These are phyloP conservation scores for Tephrocybe sp. DNA, from an alignment of 768 basidiomycete species.

Conservation along the genomic window DNA sequence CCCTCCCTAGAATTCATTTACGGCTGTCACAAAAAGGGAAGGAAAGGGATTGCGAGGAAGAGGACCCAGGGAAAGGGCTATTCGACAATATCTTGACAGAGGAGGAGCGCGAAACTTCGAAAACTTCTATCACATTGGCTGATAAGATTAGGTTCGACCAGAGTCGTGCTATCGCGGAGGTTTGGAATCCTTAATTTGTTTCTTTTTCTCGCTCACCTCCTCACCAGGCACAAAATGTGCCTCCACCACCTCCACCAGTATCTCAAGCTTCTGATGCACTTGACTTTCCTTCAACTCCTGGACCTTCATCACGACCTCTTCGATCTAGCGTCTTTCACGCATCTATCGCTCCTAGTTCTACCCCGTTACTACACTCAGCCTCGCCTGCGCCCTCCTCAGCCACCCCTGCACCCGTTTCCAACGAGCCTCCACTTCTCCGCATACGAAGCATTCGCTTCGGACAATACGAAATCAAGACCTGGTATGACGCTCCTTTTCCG, in stretches of 20 bases:
- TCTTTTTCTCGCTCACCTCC: conserved; percentile 9
- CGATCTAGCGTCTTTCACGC: conserved; percentile 47
- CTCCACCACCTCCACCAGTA: conserved; percentile 35
- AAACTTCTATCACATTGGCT: conserved; percentile 55
- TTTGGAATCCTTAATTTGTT: conserved; percentile 30
- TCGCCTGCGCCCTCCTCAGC: conserved; percentile 32
- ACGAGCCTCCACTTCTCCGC: conserved; percentile 47
- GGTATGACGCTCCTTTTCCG: conserved; percentile 99
- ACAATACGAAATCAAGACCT: conserved; percentile 90
- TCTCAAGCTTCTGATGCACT: conserved; percentile 18
- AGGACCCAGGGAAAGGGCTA: conserved; percentile 53
- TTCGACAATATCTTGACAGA: conserved; percentile 82
- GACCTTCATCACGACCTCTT: conserved; percentile 60
- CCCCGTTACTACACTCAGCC: conserved; percentile 39
- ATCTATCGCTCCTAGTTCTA: conserved; percentile 33
- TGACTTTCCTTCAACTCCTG: conserved; percentile 35
- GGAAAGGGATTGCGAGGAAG: conserved; percentile 69
- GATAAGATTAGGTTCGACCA: conserved; percentile 77
- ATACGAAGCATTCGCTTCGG: conserved; percentile 92
- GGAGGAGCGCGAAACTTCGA: conserved; percentile 70
- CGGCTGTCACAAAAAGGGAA: conserved; percentile 59
- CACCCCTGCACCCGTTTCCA: conserved; percentile 34
- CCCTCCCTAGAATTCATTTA: conserved; percentile 41
- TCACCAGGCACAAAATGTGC: conserved; percentile 49
- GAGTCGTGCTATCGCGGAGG: conserved; percentile 74